phyloP scores from a whole-genome alignment of 73 alveolate species.

The Paramecium bursaria region DNA sequence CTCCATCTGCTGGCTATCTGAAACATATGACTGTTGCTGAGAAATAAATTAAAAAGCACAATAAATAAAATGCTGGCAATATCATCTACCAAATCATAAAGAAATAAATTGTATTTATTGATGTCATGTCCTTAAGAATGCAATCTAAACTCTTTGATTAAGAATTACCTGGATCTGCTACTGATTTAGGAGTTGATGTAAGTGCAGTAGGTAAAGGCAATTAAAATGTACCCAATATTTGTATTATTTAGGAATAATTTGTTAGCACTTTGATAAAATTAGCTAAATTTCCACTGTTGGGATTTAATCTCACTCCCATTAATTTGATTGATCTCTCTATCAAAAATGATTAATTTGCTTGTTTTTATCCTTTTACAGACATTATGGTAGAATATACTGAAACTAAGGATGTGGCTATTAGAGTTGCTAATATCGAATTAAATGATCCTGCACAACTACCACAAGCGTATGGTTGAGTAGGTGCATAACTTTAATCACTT shows the following conservation, averaged over 20 bases:
- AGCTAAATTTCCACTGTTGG: slow-evolving; percentile 3
- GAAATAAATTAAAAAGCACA: background rate
- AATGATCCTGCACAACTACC: background rate
- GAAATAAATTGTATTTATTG: slow-evolving; percentile 15
- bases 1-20: background rate
- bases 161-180: slow-evolving; percentile 14
- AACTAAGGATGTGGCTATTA: slow-evolving; percentile 8
- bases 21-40: slow-evolving; percentile 13
- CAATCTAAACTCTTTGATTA: slow-evolving; percentile 29
- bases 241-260: slow-evolving; percentile 24
- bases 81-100: slow-evolving; percentile 41
- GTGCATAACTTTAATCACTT: background rate
- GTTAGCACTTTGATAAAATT: slow-evolving; percentile 41
- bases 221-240: slow-evolving; percentile 16
- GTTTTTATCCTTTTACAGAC: slow-evolving; percentile 39
- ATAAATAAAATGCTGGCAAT: slow-evolving; percentile 5
- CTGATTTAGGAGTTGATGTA: slow-evolving; percentile 3
- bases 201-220: slow-evolving; percentile 24
- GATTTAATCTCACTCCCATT: slow-evolving; percentile 29
- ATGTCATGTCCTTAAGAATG: slow-evolving; percentile 19
- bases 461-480: slow-evolving; percentile 1
- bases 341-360: background rate
- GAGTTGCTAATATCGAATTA: background rate
- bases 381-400: background rate
- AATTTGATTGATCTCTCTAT: background rate